These are phyloP conservation scores for Xerophyta viscosa DNA, from an alignment of 106 monocot species.

Conservation along the genomic window DNA sequence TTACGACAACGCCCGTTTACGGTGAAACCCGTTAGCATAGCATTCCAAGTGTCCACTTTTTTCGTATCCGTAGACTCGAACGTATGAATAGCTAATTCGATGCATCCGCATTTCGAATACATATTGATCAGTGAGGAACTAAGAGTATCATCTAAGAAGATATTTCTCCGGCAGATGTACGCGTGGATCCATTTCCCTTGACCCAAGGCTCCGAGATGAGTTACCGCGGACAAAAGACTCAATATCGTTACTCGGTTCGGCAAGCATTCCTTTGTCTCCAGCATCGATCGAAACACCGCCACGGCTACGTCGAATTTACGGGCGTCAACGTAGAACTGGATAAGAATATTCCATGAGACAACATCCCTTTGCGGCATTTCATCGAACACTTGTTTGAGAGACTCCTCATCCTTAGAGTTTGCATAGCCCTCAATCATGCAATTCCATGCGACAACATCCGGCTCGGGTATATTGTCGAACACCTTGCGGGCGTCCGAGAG, in stretches of 20 bases:
- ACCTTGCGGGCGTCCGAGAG: slow-evolving; percentile 40
- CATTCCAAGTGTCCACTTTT: slow-evolving; percentile 17
- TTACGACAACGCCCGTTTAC: slow-evolving; percentile 11
- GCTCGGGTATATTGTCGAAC: slow-evolving; percentile 36
- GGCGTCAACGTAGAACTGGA: slow-evolving; percentile 12
- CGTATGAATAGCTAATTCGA: slow-evolving; percentile 10
- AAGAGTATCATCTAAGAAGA: slow-evolving; percentile 4
- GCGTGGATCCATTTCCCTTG: slow-evolving; percentile 30
- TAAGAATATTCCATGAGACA: slow-evolving; percentile 29
- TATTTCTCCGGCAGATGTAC: slow-evolving; percentile 5
- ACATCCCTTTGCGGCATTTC: slow-evolving; percentile 21
- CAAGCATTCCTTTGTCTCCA: neutral
- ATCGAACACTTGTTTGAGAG: slow-evolving; percentile 29
- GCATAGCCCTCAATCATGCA: slow-evolving; percentile 60
- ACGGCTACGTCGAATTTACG: slow-evolving; percentile 16
- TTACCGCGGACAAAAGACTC: slow-evolving; percentile 15
- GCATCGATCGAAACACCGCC: slow-evolving; percentile 20
- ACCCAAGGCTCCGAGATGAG: slow-evolving; percentile 18
- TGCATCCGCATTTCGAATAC: slow-evolving; percentile 27
- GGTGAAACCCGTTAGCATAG: slow-evolving; percentile 18
- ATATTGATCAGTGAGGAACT: slow-evolving; percentile 19
- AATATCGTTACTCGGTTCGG: slow-evolving; percentile 7
- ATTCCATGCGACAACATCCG: slow-evolving; percentile 65
- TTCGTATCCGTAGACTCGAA: slow-evolving; percentile 8
- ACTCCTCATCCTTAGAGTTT: slow-evolving; percentile 11